Base-by-base conservation (phyloP, 2,329 filamentous ascomycete genomes). In the Nigrospora oryzae region DNA sequence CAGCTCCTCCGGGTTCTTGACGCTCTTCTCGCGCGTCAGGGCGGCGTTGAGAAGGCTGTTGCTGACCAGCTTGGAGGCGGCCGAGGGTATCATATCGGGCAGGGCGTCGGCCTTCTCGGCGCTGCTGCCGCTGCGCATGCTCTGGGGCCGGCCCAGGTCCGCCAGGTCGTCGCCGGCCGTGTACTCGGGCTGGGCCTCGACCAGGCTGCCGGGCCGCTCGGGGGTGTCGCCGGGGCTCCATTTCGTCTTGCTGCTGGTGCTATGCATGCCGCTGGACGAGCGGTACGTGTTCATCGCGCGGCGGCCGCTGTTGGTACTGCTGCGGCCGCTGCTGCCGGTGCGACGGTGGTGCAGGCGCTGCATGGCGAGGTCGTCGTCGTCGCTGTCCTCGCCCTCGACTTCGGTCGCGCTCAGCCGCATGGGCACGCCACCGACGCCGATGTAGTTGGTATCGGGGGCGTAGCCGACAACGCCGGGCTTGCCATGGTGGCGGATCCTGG, bases 381-480 rank as follows among this genome's bases (percentile, higher is more conserved):
- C 86, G 59, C 83, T 88, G 55, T 90, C 88, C 52, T 84, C 89
- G 53, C 87, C 89, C 56, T 95, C 89, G 13, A 97, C 87, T 64
- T 98, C 93, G 42, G 87, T 94, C n/a, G 93, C 91, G 62, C 88
- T 95, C 50, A 98, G 73, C 37, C 93, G 83, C 65, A 96, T 81
- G 2, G 93, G 93, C 35, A 97, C 90, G 44, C 89, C 89, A 36
- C 83, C 79, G 1, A 84, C 78, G 36, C 79, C 80, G 36, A 80
- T 85, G 48, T 88, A 85, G 46, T 91, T 90, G 46, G 74, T 79
- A 38, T 83, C 84, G 3, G 86, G 84, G 11, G 83, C 82, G 62
- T 94, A 95, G 35, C 87, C 83, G 10, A 86, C 81, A 4, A 88
- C 79, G 36, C 82, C 86, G 10, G 82, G 83, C 61, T 91, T 89